phyloP scores from a whole-genome alignment of 1,284 basidiomycete genomes.

The Amylostereum chailletii region DNA sequence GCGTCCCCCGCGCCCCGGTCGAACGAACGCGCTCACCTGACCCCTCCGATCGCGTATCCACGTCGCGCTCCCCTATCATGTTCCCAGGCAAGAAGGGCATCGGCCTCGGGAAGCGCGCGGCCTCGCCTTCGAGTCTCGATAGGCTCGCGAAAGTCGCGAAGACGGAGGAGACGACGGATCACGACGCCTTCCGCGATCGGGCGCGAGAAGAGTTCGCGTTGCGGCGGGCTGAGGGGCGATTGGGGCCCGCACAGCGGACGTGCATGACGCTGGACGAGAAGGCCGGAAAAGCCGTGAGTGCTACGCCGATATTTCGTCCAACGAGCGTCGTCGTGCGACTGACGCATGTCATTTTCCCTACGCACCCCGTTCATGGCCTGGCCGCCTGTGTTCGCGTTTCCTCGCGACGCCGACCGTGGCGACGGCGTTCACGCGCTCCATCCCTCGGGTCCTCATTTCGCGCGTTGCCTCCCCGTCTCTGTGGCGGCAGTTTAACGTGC shows the following conservation, averaged over 20 bases:
- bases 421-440: not conserved
- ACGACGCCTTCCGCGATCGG: slow-evolving; percentile 56
- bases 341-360: too few relatives aligned
- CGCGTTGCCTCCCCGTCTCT: slow-evolving; percentile 1
- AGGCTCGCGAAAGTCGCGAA: slow-evolving; percentile 68
- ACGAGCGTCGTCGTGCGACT: too few relatives aligned
- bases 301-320: not conserved
- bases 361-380: too few relatives aligned
- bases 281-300: slow-evolving; percentile 43
- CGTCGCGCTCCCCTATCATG: slow-evolving; percentile 5
- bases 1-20: slow-evolving; percentile 15
- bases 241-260: slow-evolving; percentile 62
- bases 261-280: slow-evolving; percentile 66
- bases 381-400: not conserved
- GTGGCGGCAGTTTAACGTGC: slow-evolving; percentile 57
- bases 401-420: too few relatives aligned
- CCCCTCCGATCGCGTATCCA: slow-evolving; percentile 1
- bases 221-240: slow-evolving; percentile 56
- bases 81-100: slow-evolving; percentile 66
- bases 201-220: slow-evolving; percentile 66
- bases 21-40: not conserved
- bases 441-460: slow-evolving; percentile 1
- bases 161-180: slow-evolving; percentile 49
- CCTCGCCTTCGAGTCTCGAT: slow-evolving; percentile 52
- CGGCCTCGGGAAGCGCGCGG: slow-evolving; percentile 58